Evolutionary conservation across 164 flowering plant species (phyloP).

Genomic region (Paratinospora sagittata): DNA sequence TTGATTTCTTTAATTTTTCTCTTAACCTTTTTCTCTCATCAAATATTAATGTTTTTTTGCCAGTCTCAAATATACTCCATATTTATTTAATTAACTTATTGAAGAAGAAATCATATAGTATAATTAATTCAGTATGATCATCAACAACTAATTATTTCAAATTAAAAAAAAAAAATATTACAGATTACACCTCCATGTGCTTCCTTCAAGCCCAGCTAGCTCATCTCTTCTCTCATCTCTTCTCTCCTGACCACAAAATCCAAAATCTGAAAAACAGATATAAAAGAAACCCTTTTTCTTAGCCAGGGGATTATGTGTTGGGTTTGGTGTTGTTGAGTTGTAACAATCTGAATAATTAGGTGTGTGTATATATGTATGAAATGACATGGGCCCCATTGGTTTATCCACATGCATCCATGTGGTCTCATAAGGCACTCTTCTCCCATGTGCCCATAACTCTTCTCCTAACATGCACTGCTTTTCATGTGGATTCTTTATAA

Average conservation of each 20-base stretch:
- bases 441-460: background rate
- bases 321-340: background rate
- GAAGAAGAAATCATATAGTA: too few species aligned
- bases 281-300: background rate
- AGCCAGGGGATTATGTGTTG: background rate
- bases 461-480: background rate
- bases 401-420: background rate
- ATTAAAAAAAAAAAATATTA: background rate
- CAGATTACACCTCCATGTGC: slow-evolving; percentile 1
- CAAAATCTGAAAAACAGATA: background rate
- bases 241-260: background rate
- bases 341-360: background rate
- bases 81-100: too few species aligned
- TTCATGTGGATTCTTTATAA: background rate
- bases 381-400: background rate
- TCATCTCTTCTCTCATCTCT: too few species aligned
- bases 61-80: too few species aligned
- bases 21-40: too few species aligned
- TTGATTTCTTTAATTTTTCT: too few species aligned
- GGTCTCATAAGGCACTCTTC: too few species aligned
- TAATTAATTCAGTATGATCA: background rate
- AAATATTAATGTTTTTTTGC: too few species aligned
- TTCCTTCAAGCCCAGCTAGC: too few species aligned
- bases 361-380: background rate
- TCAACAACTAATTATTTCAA: too few species aligned